A percentile compares a stretch with the other conserved stretches of the same genome.
phyloP scores from a whole-genome alignment of 352 stramenopile genomes.

The Phytophthora foliorum region DNA sequence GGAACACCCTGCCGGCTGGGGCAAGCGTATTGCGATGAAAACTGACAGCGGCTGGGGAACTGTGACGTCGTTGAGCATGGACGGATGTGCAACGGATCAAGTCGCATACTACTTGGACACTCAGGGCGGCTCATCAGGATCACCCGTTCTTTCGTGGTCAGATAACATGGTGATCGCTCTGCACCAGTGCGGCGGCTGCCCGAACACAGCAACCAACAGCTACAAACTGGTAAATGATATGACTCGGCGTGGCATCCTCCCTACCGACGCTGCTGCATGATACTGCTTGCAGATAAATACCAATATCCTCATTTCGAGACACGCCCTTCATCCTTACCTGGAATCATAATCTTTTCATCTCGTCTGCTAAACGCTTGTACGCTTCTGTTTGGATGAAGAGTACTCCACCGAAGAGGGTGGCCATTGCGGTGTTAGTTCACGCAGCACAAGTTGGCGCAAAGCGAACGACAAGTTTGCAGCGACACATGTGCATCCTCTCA shows the following conservation, averaged over 20 bases:
- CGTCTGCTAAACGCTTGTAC: neutral
- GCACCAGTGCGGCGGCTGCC: constrained; percentile 82
- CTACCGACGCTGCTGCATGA: constrained; percentile 42
- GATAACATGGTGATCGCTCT: constrained; percentile 78
- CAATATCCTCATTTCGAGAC: neutral
- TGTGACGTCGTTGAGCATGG: constrained; percentile 52
- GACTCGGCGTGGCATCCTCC: constrained; percentile 46
- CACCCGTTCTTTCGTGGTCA: constrained; percentile 59
- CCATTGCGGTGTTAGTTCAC: neutral
- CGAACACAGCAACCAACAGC: constrained; percentile 77
- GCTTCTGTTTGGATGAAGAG: constrained; percentile 1
- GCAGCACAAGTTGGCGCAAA: neutral
- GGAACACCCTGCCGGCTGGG: constrained; percentile 68
- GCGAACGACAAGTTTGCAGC: constrained; percentile 10
- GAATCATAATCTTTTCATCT: too few species aligned
- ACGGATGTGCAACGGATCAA: constrained; percentile 58
- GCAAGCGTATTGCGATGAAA: constrained; percentile 78
- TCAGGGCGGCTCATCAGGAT: constrained; percentile 74
- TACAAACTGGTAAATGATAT: constrained; percentile 67
- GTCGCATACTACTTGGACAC: constrained; percentile 82
- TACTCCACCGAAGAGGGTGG: neutral
- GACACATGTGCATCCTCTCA: constrained; percentile 20
- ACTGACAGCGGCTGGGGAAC: constrained; percentile 42
- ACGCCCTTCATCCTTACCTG: too few species aligned
- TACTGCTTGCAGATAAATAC: neutral